Evolutionary conservation across 139 green algal genomes (phyloP), one percentile per base, ranked within the genome.

Genomic region (Coelastrella sp.): DNA sequence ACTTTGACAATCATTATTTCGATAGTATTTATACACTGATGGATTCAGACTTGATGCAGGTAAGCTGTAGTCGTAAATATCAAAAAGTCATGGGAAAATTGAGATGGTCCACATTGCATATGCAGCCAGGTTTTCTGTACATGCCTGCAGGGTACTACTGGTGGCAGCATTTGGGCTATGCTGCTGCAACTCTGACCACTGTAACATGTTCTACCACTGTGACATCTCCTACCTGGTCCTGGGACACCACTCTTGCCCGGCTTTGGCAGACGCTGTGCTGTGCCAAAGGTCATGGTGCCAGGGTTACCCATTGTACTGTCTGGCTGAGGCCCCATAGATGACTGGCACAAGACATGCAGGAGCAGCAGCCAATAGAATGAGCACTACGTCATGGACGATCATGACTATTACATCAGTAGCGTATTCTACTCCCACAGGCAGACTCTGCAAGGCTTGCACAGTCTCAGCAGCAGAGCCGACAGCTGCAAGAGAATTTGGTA

Each of bases 231-330:
- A 83, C 89, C 89, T 65, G 89, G 88, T 66, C 89, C 89, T 22
- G 91, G 90, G 61, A 91, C 78, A 57, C 85, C 61, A 35, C 27
- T 86, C 63, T 74, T 86, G 10, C 89, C 84, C 12, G 87, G 63
- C 78, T 87, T 93, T 63, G 75, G 60, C 58, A 78, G 66, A 20
- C 82, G 85, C 27, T 82, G 27, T 65, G 90, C 90, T 63, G 85
- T 92, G 80, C 90, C 90, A 79, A 93, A 93, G 4, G 87, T 83
- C 72, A 92, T 88, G 10, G 63, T 90, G 74, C 73, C 57, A 63
- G 84, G 57, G 58, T 60, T 78, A 7, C 15, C 14, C 14, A 66
- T 11, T n/a, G 73, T 92, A 7, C 83, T 90, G 12, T 90, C 82
- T 49, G 84, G 83, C 83, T 92, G 89, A 19, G 70, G 65, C 8